phyloP scores from a whole-genome alignment of 768 basidiomycete species.

The Kondoa malvinella region DNA sequence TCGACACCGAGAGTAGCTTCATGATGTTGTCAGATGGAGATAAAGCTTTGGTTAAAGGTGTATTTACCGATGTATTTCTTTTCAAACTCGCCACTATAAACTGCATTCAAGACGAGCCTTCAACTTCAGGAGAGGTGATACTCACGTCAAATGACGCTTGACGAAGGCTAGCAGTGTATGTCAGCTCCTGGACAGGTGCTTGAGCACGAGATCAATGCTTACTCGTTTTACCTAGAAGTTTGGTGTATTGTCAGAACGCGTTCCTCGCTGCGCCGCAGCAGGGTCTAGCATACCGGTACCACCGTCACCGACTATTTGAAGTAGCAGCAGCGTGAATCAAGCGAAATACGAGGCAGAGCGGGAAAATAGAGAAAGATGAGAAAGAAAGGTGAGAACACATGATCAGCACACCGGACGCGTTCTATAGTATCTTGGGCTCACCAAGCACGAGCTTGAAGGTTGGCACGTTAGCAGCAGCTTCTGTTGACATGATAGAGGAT shows the following conservation, averaged over 20 bases:
- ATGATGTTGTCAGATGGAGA: background rate
- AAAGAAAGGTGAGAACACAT: conserved; percentile 7
- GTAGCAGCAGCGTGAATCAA: background rate
- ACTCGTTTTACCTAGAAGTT: background rate
- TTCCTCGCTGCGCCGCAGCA: background rate
- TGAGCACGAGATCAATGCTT: too few species aligned
- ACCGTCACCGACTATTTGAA: conserved; percentile 65
- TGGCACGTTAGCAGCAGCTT: too few species aligned
- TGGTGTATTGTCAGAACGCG: background rate
- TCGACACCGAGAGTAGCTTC: conserved; percentile 97
- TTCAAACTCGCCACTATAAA: conserved; percentile 98
- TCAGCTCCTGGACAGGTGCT: too few species aligned
- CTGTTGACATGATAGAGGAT: too few species aligned
- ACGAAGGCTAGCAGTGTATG: conserved; percentile 15
- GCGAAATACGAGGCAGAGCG: background rate
- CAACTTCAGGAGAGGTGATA: background rate
- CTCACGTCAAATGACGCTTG: conserved; percentile 11
- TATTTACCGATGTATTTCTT: conserved; percentile 54
- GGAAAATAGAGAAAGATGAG: background rate
- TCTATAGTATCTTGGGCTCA: conserved; percentile 37
- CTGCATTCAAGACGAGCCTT: conserved; percentile 33
- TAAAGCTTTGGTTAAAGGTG: too few species aligned
- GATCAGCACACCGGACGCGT: background rate
- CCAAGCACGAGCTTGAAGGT: conserved; percentile 99
- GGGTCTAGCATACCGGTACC: conserved; percentile 54